Conservation (phyloP, 768 basidiomycete species). For the Xerocomus brunneocitrinus region DNA sequence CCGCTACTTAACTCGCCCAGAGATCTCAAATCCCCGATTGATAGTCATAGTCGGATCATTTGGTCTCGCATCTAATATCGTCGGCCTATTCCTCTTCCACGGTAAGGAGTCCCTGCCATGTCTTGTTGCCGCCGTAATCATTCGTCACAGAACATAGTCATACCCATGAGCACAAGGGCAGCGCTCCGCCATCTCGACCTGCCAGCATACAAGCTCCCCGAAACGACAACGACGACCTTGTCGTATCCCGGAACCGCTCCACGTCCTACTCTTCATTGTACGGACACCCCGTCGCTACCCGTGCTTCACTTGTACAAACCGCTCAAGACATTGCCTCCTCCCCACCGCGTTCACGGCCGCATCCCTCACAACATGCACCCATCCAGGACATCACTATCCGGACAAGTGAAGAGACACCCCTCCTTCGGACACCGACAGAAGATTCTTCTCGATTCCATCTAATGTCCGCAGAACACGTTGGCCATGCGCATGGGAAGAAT, state of each 20-base stretch:
- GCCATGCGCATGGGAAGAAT: constrained; percentile 22
- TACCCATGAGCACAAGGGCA: constrained; percentile 42
- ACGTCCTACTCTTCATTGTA: constrained; percentile 60
- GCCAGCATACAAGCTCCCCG: constrained; percentile 33
- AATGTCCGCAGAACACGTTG: constrained; percentile 16
- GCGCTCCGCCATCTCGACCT: constrained; percentile 34
- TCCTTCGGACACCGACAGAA: constrained; percentile 27
- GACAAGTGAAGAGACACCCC: constrained; percentile 42
- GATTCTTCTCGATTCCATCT: constrained; percentile 2
- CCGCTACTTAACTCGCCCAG: constrained; percentile 36
- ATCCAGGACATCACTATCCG: constrained; percentile 5
- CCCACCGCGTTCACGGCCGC: background rate
- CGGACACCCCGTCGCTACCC: constrained; percentile 69
- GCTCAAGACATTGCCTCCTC: constrained; percentile 72
- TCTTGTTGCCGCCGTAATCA: constrained; percentile 7
- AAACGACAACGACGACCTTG: constrained; percentile 16
- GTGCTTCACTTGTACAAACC: constrained; percentile 71
- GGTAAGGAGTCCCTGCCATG: constrained; percentile 44
- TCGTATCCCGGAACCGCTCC: constrained; percentile 31
- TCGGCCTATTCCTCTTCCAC: constrained; percentile 93
- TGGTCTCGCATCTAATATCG: constrained; percentile 86
- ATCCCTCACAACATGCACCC: background rate
- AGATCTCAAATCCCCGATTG: constrained; percentile 83
- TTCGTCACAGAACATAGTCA: constrained; percentile 61
- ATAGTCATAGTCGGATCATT: constrained; percentile 87